Conservation (phyloP, 352 stramenopile genomes). For the Pythium myriotylum region DNA sequence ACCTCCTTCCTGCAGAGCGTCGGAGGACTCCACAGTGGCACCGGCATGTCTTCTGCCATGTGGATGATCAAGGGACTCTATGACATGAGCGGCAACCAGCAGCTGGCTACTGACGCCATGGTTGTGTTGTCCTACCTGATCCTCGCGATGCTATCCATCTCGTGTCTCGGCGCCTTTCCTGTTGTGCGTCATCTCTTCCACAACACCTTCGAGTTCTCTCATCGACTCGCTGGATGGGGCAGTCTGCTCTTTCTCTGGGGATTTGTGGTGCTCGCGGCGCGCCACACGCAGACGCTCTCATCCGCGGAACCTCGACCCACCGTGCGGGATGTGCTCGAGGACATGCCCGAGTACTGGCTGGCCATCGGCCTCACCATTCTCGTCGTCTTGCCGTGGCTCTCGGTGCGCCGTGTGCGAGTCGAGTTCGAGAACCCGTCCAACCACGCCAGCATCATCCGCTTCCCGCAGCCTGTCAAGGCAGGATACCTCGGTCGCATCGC, state of each 20-base stretch:
- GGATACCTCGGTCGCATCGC: constrained; percentile 11
- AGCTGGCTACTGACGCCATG: constrained; percentile 9
- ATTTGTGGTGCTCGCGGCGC: neutral
- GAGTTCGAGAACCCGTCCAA: constrained; percentile 10
- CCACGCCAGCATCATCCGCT: constrained; percentile 14
- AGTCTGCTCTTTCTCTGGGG: constrained; percentile 5
- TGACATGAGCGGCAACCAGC: constrained; percentile 11
- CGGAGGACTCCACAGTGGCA: constrained; percentile 8
- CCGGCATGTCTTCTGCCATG: neutral
- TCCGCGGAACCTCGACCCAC: neutral
- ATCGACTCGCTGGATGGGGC: constrained; percentile 1
- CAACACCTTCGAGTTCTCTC: constrained; percentile 11
- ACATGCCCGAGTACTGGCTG: constrained; percentile 18
- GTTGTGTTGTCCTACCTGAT: constrained; percentile 2
- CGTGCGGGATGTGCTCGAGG: constrained; percentile 5
- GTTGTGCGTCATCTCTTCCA: constrained; percentile 12
- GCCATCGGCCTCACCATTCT: constrained; percentile 13
- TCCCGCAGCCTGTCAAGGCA: constrained; percentile 2
- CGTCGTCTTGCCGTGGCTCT: constrained; percentile 14
- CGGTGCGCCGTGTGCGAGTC: constrained; percentile 11
- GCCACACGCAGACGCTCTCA: constrained; percentile 12
- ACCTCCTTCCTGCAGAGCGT: constrained; percentile 5
- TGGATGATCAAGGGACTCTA: constrained; percentile 14
- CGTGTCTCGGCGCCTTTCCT: constrained; percentile 6
- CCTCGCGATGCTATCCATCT: neutral